phyloP scores from a whole-genome alignment of 129 eudicot genomes.

The Sambucus nigra region DNA sequence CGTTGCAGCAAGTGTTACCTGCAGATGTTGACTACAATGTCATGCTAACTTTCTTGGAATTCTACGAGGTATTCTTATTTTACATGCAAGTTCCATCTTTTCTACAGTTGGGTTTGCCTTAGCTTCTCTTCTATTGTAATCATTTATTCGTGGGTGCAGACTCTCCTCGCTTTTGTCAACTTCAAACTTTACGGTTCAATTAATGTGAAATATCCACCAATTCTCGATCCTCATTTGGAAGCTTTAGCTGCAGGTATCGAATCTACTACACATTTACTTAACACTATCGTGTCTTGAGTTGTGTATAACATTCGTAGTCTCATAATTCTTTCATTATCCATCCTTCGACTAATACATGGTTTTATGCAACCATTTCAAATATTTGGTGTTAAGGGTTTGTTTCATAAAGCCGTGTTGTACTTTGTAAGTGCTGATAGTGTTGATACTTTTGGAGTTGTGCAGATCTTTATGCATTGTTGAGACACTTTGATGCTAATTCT shows the following conservation, averaged over 20 bases:
- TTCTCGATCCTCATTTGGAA: constrained; percentile 76
- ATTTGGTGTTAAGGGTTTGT: not conserved
- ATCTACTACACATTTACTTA: not conserved
- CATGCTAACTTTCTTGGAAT: constrained; percentile 73
- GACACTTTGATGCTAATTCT: constrained; percentile 47
- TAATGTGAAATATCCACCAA: constrained; percentile 75
- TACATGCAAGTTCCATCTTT: not conserved
- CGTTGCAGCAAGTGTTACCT: constrained; percentile 74
- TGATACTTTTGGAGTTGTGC: constrained; percentile 18
- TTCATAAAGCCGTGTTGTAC: not conserved
- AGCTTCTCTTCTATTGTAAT: not conserved
- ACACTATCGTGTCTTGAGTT: not conserved
- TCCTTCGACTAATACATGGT: not conserved
- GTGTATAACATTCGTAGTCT: not conserved
- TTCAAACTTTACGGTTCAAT: constrained; percentile 62
- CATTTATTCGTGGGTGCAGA: constrained; percentile 35
- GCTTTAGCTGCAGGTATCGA: constrained; percentile 77
- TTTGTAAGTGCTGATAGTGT: not conserved
- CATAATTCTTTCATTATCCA: not conserved
- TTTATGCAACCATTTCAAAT: not conserved
- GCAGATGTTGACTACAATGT: constrained; percentile 76
- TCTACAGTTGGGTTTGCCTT: not conserved
- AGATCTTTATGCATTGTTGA: constrained; percentile 73
- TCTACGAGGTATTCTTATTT: constrained; percentile 50
- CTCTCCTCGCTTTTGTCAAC: constrained; percentile 65